Evolutionary conservation across 2,329 filamentous ascomycete genomes (phyloP).

Genomic region (Dothideomycetidae sp.): DNA sequence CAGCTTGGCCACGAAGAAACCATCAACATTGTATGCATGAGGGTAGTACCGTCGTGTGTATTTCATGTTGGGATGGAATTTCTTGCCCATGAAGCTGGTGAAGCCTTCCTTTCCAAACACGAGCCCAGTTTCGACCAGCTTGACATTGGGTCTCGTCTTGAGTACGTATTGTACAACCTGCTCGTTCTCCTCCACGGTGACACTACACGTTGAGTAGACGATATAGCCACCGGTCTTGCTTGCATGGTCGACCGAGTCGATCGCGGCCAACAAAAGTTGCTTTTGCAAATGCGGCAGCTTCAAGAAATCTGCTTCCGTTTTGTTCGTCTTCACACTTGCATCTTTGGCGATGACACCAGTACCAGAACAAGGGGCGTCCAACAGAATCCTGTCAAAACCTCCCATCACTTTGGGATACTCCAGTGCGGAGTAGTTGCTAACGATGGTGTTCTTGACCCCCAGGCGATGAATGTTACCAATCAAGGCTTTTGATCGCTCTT

Average conservation of each 20-base stretch:
- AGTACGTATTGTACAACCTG: constrained; percentile 88
- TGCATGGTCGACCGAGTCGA: constrained; percentile 84
- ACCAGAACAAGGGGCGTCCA: constrained; percentile 90
- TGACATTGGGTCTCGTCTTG: constrained; percentile 81
- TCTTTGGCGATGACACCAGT: constrained; percentile 98
- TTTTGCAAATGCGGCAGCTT: constrained; percentile 88
- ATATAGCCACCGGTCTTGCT: constrained; percentile 90
- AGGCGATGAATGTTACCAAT: constrained; percentile 96
- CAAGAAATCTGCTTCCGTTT: constrained; percentile 90
- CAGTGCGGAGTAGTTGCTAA: constrained; percentile 88
- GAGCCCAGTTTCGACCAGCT: constrained; percentile 80
- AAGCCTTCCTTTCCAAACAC: constrained; percentile 88
- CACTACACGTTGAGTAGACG: constrained; percentile 92
- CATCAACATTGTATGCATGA: constrained; percentile 87
- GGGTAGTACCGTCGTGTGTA: constrained; percentile 78
- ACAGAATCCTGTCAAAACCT: constrained; percentile 85
- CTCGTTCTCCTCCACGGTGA: constrained; percentile 89
- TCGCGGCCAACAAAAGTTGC: constrained; percentile 79
- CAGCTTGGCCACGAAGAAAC: constrained; percentile 96
- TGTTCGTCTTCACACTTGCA: constrained; percentile 93
- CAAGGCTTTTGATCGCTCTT: constrained; percentile 83
- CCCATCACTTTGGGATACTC: constrained; percentile 92
- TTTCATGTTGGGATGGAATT: constrained; percentile 73
- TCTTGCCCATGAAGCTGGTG: constrained; percentile 78
- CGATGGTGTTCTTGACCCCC: constrained; percentile 83